Base-by-base conservation (phyloP, 2,329 filamentous ascomycete species). In the Aspergillus quadricinctus region DNA sequence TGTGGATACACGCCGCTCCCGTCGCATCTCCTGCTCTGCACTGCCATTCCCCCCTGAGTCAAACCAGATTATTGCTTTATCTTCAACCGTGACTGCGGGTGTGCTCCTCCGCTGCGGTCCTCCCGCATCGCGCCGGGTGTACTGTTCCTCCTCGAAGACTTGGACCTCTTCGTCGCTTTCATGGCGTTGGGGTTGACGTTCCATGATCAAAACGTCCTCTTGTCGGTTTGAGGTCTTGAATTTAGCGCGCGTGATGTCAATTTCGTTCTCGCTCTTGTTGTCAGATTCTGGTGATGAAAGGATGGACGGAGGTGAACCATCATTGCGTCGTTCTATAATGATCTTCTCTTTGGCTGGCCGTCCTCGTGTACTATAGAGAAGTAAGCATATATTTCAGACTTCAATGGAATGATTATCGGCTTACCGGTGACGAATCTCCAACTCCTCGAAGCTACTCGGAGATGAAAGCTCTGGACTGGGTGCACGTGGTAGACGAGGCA, bases 61-160 rank as follows among this genome's bases (percentile, higher is more conserved):
- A 41, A 95, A 87, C 72, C 95, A 90, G 40, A 96, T 82, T 60
- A 95, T 88, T 53, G 84, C 82, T 90, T 91, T 95, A 66, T 85
- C 88, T 61, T 84, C 86, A 37, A 88, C 91, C 19, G 84, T 86
- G 52, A 89, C 49, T 31, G 58, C 52, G 28, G 48, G 35, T 3
- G 49, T 89, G 64, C 88, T 83, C 70, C 82, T 88, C 88, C 66
- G 87, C 82, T 59, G 83, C 84, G 21, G 84, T 29, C 88, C 84
- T 14, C 89, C 87, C 45, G 84, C 79, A 35, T 83, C 84, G 69
- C 89, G 89, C 45, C 88, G 84, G 48, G 86, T 82, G 72, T 87
- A 87, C 64, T 81, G 83, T 11, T 83, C 83, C 67, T 86, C 84
- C 48, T 74, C 71, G 9, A 79, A 75, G 53, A 83, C 73, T 37